phyloP scores from a whole-genome alignment of 345 rosid species.

The Euphorbia pulcherrima region DNA sequence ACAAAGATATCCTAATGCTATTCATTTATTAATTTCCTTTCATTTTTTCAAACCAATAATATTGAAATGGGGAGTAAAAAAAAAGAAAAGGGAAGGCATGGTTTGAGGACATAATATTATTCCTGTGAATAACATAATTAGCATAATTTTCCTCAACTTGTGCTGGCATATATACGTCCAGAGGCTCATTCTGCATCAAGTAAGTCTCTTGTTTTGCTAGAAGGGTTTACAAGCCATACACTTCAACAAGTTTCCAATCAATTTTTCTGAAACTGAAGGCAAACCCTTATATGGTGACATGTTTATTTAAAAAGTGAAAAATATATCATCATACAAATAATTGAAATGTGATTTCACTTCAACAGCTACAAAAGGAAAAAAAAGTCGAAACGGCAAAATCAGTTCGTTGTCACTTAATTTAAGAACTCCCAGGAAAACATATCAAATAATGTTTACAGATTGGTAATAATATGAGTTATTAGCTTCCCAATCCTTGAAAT shows the following conservation, averaged over 20 bases:
- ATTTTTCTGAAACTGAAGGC: slow-evolving; percentile 1
- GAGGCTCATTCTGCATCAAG: background rate
- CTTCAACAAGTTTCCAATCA: background rate
- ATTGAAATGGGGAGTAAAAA: background rate
- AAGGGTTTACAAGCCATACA: background rate
- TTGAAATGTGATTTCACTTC: background rate
- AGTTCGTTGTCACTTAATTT: background rate
- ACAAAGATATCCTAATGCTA: background rate
- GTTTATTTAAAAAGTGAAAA: background rate
- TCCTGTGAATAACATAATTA: background rate
- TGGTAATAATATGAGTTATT: background rate
- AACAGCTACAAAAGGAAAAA: background rate
- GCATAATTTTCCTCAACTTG: background rate
- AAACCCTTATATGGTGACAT: background rate
- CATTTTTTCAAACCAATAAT: background rate
- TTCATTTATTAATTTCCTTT: background rate
- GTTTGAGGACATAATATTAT: background rate
- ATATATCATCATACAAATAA: background rate
- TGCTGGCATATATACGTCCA: background rate
- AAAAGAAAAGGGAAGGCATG: background rate
- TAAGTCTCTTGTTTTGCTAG: background rate
- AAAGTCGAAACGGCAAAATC: background rate
- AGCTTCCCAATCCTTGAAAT: background rate
- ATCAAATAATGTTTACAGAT: background rate
- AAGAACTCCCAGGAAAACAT: background rate